phyloP scores from a whole-genome alignment of 495 filamentous ascomycete species.

The Thozetella sp. region DNA sequence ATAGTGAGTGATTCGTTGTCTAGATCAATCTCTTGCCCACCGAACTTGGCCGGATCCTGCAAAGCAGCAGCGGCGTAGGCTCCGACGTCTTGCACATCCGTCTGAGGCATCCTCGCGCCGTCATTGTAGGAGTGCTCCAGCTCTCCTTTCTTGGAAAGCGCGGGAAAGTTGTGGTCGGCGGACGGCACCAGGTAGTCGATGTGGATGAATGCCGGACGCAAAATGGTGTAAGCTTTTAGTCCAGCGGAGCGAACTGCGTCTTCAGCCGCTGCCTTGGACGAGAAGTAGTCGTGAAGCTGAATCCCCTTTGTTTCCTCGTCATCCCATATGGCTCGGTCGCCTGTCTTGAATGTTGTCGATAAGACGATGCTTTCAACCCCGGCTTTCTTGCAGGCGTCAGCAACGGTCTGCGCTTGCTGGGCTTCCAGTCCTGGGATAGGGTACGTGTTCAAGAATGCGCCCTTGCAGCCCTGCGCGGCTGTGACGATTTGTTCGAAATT shows the following conservation, averaged over 20 bases:
- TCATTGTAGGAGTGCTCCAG: slow-evolving; percentile 20
- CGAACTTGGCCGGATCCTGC: slow-evolving; percentile 33
- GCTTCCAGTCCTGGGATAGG: slow-evolving; percentile 20
- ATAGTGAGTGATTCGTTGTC: slow-evolving; percentile 35
- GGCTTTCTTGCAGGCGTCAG: slow-evolving; percentile 33
- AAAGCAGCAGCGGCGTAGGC: slow-evolving; percentile 44
- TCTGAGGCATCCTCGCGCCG: slow-evolving; percentile 35
- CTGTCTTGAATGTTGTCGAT: slow-evolving; percentile 34
- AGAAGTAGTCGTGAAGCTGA: slow-evolving; percentile 26
- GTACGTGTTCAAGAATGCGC: slow-evolving; percentile 38
- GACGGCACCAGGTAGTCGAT: slow-evolving; percentile 37
- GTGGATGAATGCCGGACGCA: slow-evolving; percentile 51
- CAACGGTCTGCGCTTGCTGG: slow-evolving; percentile 31
- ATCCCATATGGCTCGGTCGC: slow-evolving; percentile 20
- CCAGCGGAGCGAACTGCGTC: slow-evolving; percentile 31
- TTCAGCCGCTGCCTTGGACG: slow-evolving; percentile 39
- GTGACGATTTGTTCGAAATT: slow-evolving; percentile 34
- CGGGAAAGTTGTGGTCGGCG: slow-evolving; percentile 32
- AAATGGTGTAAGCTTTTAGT: slow-evolving; percentile 44
- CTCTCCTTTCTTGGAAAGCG: slow-evolving; percentile 31
- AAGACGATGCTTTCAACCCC: slow-evolving; percentile 35
- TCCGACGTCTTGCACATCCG: slow-evolving; percentile 48
- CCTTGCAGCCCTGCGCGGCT: slow-evolving; percentile 35
- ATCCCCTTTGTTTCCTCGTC: slow-evolving; percentile 15
- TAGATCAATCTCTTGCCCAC: slow-evolving; percentile 37